A percentile compares a stretch with the other conserved stretches of the same genome.
These are phyloP conservation scores for Biscogniauxia marginata DNA, from an alignment of 2,329 filamentous ascomycete species.

Conservation along the genomic window DNA sequence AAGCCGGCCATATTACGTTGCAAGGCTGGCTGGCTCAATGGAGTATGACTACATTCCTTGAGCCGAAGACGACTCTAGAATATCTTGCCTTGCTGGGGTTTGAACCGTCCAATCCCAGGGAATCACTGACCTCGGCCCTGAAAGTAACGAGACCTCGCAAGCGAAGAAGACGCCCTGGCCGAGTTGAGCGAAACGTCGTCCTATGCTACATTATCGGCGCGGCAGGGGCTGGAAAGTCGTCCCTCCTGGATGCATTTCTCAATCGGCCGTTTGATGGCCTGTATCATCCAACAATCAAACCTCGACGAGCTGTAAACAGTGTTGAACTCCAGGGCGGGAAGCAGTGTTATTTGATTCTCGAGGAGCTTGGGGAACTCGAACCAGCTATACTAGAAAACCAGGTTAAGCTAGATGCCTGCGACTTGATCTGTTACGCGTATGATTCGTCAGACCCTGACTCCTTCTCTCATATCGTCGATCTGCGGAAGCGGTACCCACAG, in stretches of 20 bases:
- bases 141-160: conserved; percentile 93
- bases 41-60: conserved; percentile 99
- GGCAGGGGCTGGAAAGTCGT: conserved; percentile 83
- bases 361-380: conserved; percentile 94
- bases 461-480: conserved; percentile 83
- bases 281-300: conserved; percentile 93
- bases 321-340: conserved; percentile 95
- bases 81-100: conserved; percentile 97
- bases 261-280: conserved; percentile 80
- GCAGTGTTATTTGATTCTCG: conserved; percentile 93
- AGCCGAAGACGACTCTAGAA: conserved; percentile 90
- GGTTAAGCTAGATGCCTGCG: conserved; percentile 85
- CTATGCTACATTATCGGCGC: conserved; percentile 90
- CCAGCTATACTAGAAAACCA: conserved; percentile 91
- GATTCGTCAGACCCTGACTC: conserved; percentile 96
- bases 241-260: conserved; percentile 86
- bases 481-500: conserved; percentile 76
- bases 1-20: conserved; percentile 90
- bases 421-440: conserved; percentile 92
- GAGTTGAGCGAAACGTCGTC: conserved; percentile 92
- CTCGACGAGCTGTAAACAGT: conserved; percentile 89
- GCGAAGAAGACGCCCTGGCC: conserved; percentile 73
- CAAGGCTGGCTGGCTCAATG: conserved; percentile 98
- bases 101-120: conserved; percentile 74
- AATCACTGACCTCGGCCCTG: conserved; percentile 76